Conservation (phyloP, 2,329 filamentous ascomycete species). For the Cladosporium sp. region DNA sequence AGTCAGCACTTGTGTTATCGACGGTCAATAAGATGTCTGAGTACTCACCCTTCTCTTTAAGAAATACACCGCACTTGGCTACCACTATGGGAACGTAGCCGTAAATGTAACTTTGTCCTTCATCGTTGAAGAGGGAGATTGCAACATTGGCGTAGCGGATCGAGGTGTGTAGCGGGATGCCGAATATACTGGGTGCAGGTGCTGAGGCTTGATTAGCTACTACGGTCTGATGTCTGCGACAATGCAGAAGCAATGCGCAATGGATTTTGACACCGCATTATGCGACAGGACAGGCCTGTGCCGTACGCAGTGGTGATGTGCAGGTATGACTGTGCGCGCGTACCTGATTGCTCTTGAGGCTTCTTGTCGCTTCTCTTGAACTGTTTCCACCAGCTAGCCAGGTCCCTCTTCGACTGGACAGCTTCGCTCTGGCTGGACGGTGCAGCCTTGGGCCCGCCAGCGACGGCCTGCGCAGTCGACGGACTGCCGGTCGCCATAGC, state of each 20-base stretch:
- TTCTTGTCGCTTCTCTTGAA: slow-evolving; percentile 68
- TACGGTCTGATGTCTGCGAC: too few species aligned
- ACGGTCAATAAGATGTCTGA: too few species aligned
- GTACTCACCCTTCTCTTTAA: slow-evolving; percentile 89
- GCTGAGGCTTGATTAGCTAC: slow-evolving; percentile 2
- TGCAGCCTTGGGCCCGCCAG: slow-evolving; percentile 37
- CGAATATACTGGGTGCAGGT: slow-evolving; percentile 70
- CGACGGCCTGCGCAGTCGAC: slow-evolving; percentile 37
- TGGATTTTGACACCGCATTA: too few species aligned
- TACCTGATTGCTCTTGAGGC: slow-evolving; percentile 59
- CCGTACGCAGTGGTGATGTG: neutral
- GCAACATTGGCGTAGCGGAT: slow-evolving; percentile 98
- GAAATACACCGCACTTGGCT: slow-evolving; percentile 91
- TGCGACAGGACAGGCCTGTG: neutral
- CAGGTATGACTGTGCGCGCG: slow-evolving; percentile 18
- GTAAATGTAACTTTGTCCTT: slow-evolving; percentile 94
- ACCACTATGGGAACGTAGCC: slow-evolving; percentile 98
- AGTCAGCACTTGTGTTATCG: neutral
- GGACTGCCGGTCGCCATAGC: slow-evolving; percentile 36
- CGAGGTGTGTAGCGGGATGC: slow-evolving; percentile 84
- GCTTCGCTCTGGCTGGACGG: slow-evolving; percentile 52
- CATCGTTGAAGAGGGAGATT: slow-evolving; percentile 88
- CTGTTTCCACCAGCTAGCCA: slow-evolving; percentile 95
- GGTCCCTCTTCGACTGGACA: slow-evolving; percentile 76
- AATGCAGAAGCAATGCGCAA: too few species aligned